Conservation (phyloP, 768 basidiomycete genomes). For the Hygrocybe punicea region DNA sequence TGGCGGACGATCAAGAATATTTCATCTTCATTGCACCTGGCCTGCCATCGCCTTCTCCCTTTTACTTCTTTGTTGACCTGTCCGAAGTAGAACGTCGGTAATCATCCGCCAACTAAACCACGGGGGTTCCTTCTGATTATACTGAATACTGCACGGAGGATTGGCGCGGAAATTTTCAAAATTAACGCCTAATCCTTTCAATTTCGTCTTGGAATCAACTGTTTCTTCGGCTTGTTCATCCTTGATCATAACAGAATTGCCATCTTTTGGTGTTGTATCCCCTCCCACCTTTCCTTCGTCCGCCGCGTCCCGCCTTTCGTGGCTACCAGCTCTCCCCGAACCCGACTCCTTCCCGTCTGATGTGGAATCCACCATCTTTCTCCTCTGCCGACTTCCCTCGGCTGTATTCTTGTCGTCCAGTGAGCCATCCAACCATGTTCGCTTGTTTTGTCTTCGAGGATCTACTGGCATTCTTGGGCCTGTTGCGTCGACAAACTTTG, state of each 20-base stretch:
- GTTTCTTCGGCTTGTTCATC: neutral
- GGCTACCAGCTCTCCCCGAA: neutral
- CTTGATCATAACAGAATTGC: neutral
- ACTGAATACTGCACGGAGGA: neutral
- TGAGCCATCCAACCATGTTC: neutral
- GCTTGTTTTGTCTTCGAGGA: neutral
- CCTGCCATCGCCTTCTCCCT: too few relatives aligned
- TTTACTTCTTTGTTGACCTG: neutral
- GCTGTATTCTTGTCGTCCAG: neutral
- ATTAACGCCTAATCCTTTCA: neutral
- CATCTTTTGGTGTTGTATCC: neutral
- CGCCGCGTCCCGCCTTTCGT: neutral
- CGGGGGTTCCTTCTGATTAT: neutral
- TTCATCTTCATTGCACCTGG: too few relatives aligned
- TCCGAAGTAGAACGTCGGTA: neutral
- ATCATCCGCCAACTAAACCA: slow-evolving; percentile 1
- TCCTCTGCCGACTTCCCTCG: neutral
- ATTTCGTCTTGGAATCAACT: neutral
- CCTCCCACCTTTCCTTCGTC: neutral
- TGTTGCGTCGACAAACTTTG: too few relatives aligned
- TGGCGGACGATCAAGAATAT: too few relatives aligned
- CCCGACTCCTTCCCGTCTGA: neutral
- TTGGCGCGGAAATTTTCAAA: neutral
- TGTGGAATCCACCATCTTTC: neutral
- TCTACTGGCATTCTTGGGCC: neutral